Conservation (phyloP, 257 asterid genomes). For the Gentiana macrophylla region DNA sequence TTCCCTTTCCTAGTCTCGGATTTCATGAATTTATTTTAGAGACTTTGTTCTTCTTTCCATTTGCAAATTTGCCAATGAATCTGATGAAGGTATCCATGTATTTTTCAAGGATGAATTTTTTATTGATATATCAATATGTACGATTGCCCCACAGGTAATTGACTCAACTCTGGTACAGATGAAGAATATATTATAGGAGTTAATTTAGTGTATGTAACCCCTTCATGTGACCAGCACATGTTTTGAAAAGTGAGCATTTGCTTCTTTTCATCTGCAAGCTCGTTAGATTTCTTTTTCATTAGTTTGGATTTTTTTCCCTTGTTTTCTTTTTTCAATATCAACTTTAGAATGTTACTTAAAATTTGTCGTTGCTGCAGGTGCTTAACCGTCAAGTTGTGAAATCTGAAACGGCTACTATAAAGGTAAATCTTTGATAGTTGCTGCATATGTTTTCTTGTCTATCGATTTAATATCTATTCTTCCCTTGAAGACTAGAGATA, state of each 20-base stretch:
- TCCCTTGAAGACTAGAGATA: not conserved
- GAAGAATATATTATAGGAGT: too few species aligned
- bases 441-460: not conserved
- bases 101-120: too few species aligned
- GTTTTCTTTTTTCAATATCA: not conserved
- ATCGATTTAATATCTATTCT: not conserved
- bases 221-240: too few species aligned
- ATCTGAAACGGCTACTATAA: slow-evolving; percentile 86
- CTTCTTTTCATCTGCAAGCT: not conserved
- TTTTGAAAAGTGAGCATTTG: not conserved
- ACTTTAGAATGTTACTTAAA: not conserved
- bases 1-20: too few species aligned
- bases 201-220: too few species aligned
- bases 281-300: not conserved
- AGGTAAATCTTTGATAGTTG: slow-evolving; percentile 36
- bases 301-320: not conserved
- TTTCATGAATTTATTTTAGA: too few species aligned
- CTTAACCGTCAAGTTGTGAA: slow-evolving; percentile 86
- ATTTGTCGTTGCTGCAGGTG: slow-evolving; percentile 39
- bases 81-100: too few species aligned
- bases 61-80: too few species aligned
- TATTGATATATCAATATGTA: too few species aligned
- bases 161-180: too few species aligned
- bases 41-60: too few species aligned
- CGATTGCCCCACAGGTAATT: too few species aligned